These are phyloP conservation scores for Pleurotus salmoneostramineus DNA, from an alignment of 768 basidiomycete species.

Conservation along the genomic window DNA sequence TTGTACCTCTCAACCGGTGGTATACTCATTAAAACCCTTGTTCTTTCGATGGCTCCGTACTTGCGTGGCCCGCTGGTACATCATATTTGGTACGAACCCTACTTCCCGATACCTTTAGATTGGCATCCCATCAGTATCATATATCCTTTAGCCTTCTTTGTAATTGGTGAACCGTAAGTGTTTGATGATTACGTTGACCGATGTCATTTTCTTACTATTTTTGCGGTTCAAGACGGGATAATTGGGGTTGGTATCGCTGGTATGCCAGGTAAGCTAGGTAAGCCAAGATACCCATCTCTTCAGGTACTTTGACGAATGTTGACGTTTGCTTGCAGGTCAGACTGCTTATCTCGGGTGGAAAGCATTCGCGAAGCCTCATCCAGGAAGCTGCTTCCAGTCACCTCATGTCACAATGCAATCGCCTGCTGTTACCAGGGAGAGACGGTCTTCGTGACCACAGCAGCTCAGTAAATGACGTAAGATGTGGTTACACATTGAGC, in stretches of 20 bases:
- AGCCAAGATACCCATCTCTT: not conserved
- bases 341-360: not conserved
- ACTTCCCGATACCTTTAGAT: not conserved
- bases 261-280: slow-evolving; percentile 13
- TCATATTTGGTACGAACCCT: slow-evolving; percentile 15
- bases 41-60: slow-evolving; percentile 43
- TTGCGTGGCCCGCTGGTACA: slow-evolving; percentile 21
- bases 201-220: not conserved
- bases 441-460: not conserved
- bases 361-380: not conserved
- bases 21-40: slow-evolving; percentile 38
- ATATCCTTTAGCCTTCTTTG: slow-evolving; percentile 9
- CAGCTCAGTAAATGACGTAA: not conserved
- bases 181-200: not conserved
- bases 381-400: not conserved
- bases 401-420: too few relatives aligned
- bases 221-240: not conserved
- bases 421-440: not conserved
- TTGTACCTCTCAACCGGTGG: slow-evolving; percentile 32
- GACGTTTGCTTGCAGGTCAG: not conserved
- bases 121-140: not conserved
- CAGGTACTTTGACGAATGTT: not conserved
- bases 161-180: slow-evolving; percentile 20
- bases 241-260: slow-evolving; percentile 30
- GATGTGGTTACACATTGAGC: not conserved